Evolutionary conservation across 208 protist genomes (phyloP).

Genomic region (Acanthamoeba castellanii): DNA sequence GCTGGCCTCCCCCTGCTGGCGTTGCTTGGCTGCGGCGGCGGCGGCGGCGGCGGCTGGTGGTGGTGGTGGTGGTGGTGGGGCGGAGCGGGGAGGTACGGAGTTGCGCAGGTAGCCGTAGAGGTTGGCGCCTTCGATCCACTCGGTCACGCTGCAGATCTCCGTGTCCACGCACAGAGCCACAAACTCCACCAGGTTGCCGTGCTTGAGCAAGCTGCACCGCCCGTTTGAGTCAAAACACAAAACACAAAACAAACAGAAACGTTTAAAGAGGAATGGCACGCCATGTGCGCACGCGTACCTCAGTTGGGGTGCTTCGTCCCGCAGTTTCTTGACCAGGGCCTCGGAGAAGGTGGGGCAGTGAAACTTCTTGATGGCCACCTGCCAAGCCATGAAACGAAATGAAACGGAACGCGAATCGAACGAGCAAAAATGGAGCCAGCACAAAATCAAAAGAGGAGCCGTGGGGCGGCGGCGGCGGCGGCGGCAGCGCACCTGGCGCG

Average conservation of each 20-base stretch:
- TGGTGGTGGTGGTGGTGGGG: too few relatives aligned
- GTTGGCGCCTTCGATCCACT: slow-evolving; percentile 18
- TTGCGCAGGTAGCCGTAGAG: slow-evolving; percentile 59
- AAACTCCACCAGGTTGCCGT: slow-evolving; percentile 2
- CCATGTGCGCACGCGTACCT: neutral
- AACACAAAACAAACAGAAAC: too few relatives aligned
- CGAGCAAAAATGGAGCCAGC: neutral
- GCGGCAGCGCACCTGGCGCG: neutral
- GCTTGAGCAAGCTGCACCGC: neutral
- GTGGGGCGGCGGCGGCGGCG: too few relatives aligned
- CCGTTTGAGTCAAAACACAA: too few relatives aligned
- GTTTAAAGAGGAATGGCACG: neutral
- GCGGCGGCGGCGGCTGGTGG: neutral
- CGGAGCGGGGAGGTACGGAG: neutral
- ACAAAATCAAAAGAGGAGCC: neutral
- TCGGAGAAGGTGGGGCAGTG: slow-evolving; percentile 3
- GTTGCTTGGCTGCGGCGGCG: neutral
- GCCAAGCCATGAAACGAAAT: neutral
- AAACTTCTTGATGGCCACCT: slow-evolving; percentile 34
- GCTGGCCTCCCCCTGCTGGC: neutral
- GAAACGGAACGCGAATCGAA: neutral
- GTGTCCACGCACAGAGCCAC: slow-evolving; percentile 12
- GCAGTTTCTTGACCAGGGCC: neutral
- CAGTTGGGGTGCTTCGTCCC: neutral
- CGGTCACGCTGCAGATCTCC: slow-evolving; percentile 33